A percentile compares a stretch with the other conserved stretches of the same genome.
Conservation (phyloP, 2,329 filamentous ascomycete genomes). For the Colletotrichum sp. region DNA sequence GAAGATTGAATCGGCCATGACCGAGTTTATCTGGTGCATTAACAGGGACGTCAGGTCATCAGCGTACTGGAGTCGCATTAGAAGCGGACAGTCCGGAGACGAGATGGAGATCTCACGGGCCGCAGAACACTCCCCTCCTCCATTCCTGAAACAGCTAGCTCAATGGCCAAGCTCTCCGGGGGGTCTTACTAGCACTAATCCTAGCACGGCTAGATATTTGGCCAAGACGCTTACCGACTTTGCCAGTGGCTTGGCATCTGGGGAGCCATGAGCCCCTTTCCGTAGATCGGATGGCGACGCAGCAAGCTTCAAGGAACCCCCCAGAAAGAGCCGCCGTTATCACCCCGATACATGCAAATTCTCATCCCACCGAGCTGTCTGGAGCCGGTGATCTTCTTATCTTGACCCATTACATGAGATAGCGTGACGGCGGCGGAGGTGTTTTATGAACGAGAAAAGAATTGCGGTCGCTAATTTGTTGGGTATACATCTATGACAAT, state of each 20-base stretch:
- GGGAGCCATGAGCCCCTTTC: neutral
- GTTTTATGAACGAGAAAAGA: neutral
- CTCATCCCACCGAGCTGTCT: neutral
- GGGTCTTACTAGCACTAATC: neutral
- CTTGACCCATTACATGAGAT: neutral
- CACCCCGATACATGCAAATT: neutral
- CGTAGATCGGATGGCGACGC: neutral
- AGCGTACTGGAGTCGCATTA: neutral
- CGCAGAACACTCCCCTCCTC: neutral
- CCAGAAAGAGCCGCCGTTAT: neutral
- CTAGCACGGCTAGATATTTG: neutral
- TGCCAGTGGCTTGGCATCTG: neutral
- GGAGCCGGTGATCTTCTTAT: neutral
- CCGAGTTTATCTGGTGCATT: neutral
- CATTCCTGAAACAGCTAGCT: neutral
- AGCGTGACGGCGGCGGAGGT: neutral
- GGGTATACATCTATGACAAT: neutral
- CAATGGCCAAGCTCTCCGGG: neutral
- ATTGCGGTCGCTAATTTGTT: neutral
- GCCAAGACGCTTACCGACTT: neutral
- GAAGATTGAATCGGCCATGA: neutral
- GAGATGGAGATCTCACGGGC: neutral
- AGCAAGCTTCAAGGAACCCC: neutral
- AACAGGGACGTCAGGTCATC: neutral
- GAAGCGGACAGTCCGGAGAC: neutral